These are phyloP conservation scores for Picea sitchensis DNA, from an alignment of 75 land plant genomes.

Conservation along the genomic window DNA sequence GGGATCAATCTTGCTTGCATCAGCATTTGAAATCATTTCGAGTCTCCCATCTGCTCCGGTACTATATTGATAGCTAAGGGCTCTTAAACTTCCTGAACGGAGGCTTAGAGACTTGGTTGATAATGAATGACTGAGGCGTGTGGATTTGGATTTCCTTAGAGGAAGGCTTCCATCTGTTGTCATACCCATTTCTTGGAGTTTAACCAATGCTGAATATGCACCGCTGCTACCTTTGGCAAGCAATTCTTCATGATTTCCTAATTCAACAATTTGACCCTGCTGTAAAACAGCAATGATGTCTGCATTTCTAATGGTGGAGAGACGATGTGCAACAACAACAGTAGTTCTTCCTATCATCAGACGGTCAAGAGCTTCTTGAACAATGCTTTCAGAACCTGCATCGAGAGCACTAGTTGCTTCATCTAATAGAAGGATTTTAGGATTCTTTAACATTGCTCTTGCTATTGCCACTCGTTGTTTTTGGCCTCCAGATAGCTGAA, in stretches of 20 bases:
- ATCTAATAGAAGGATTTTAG: slow-evolving; percentile 88
- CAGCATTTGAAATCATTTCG: slow-evolving; percentile 75
- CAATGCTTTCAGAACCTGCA: slow-evolving; percentile 89
- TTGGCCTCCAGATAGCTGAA: slow-evolving; percentile 98
- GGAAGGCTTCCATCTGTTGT: slow-evolving; percentile 53
- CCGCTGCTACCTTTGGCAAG: slow-evolving; percentile 67
- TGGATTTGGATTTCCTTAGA: slow-evolving; percentile 47
- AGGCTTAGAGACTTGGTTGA: slow-evolving; percentile 70
- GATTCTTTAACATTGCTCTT: slow-evolving; percentile 93
- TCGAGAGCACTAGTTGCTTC: slow-evolving; percentile 99
- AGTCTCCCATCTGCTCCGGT: slow-evolving; percentile 75
- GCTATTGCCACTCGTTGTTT: slow-evolving; percentile 97
- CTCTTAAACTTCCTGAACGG: slow-evolving; percentile 60
- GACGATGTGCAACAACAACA: slow-evolving; percentile 93
- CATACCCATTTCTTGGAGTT: slow-evolving; percentile 85
- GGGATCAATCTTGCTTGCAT: slow-evolving; percentile 39
- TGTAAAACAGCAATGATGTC: slow-evolving; percentile 86
- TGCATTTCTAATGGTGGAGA: slow-evolving; percentile 92
- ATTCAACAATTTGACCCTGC: slow-evolving; percentile 86
- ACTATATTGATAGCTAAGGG: slow-evolving; percentile 64
- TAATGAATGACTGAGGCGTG: slow-evolving; percentile 60
- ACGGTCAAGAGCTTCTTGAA: slow-evolving; percentile 93
- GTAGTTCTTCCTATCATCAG: slow-evolving; percentile 98
- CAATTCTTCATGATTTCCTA: slow-evolving; percentile 87
- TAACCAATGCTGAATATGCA: slow-evolving; percentile 75